Percentiles rank a stretch among this genome's conserved stretches.
Evolutionary conservation across 176 grass and related monocot species (phyloP).

Genomic region (Oryza coarctata): DNA sequence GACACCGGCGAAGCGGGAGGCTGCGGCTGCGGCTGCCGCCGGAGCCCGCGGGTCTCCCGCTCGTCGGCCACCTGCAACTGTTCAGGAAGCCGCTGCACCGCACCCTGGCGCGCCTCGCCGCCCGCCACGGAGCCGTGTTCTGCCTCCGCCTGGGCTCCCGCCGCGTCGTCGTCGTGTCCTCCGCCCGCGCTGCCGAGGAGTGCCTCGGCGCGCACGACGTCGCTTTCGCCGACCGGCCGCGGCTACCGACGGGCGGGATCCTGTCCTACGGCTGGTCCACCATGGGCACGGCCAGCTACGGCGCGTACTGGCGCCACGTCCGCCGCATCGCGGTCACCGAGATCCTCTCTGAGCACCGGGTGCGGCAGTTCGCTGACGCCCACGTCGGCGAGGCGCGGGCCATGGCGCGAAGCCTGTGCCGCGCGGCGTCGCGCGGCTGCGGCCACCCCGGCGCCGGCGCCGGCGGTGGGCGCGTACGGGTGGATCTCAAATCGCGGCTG

Average conservation of each 20-base stretch:
- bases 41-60: slow-evolving; percentile 15
- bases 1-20: neutral
- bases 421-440: neutral
- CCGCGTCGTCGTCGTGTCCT: slow-evolving; percentile 48
- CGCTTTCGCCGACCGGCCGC: slow-evolving; percentile 54
- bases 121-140: slow-evolving; percentile 31
- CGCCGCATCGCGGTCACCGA: slow-evolving; percentile 38
- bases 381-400: neutral
- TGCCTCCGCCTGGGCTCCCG: neutral
- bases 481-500: slow-evolving; percentile 47
- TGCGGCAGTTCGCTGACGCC: slow-evolving; percentile 13
- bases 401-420: slow-evolving; percentile 29
- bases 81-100: slow-evolving; percentile 57
- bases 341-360: slow-evolving; percentile 28
- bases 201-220: slow-evolving; percentile 47
- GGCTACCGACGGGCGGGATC: slow-evolving; percentile 32
- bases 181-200: slow-evolving; percentile 1
- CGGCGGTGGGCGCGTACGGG: neutral
- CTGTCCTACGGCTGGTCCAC: slow-evolving; percentile 39
- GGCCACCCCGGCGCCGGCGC: neutral
- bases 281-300: slow-evolving; percentile 44
- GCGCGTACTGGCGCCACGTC: slow-evolving; percentile 47
- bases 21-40: slow-evolving; percentile 13
- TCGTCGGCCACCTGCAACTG: slow-evolving; percentile 61
- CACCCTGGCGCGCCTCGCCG: slow-evolving; percentile 38